Percentiles rank a stretch among this genome's conserved stretches.
phyloP scores from a whole-genome alignment of 495 filamentous ascomycete genomes.

The Trichocladium antarcticum region DNA sequence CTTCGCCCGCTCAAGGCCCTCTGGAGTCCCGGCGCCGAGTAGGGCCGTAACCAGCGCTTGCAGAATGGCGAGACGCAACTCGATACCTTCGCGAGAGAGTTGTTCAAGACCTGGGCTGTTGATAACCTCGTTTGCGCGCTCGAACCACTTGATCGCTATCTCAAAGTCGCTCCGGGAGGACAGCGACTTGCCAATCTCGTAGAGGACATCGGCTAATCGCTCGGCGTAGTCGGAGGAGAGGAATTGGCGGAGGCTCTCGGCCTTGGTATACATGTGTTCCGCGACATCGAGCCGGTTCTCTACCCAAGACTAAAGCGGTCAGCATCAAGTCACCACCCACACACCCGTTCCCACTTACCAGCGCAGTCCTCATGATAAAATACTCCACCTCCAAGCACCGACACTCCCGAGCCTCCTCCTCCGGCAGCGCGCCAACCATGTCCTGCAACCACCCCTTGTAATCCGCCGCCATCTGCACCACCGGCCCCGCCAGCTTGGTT shows the following conservation, averaged over 20 bases:
- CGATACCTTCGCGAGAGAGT: constrained; percentile 47
- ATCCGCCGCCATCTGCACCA: constrained; percentile 52
- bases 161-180: constrained; percentile 41
- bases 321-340: not conserved
- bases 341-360: constrained; percentile 40
- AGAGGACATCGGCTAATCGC: constrained; percentile 58
- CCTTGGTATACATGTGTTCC: constrained; percentile 61
- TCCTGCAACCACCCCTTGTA: constrained; percentile 49
- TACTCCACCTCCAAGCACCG: constrained; percentile 51
- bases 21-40: constrained; percentile 36
- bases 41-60: constrained; percentile 49
- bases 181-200: constrained; percentile 58
- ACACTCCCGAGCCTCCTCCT: constrained; percentile 24
- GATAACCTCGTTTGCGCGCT: constrained; percentile 52
- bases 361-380: constrained; percentile 52
- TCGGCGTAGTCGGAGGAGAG: constrained; percentile 47
- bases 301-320: constrained; percentile 51
- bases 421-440: constrained; percentile 16
- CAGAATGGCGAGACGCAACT: constrained; percentile 55
- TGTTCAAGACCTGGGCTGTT: constrained; percentile 43
- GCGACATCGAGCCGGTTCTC: constrained; percentile 61
- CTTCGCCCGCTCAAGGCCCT: constrained; percentile 42
- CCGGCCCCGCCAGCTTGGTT: constrained; percentile 44
- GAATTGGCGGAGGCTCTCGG: constrained; percentile 27
- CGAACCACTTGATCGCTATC: constrained; percentile 60